Conservation (phyloP, 2,329 filamentous ascomycete genomes). For the Sclerotinia trifoliorum region DNA sequence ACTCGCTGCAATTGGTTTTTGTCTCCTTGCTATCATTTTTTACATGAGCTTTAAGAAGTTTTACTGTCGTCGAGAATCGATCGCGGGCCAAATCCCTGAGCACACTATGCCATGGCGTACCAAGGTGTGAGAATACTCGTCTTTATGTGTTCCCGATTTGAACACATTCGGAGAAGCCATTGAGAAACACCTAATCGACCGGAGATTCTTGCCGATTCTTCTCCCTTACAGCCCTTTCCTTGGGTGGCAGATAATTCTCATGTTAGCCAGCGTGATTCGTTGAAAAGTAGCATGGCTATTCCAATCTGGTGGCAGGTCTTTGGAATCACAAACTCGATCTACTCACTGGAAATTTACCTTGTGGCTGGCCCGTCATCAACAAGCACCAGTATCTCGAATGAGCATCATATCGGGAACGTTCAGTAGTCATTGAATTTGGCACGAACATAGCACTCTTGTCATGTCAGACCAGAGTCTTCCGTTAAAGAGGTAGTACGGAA, state of each 20-base stretch:
- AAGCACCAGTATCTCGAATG: neutral
- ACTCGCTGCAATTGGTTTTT: neutral
- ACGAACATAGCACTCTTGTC: neutral
- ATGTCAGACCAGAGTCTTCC: constrained; percentile 1
- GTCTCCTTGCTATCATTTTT: constrained; percentile 6
- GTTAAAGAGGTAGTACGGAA: neutral
- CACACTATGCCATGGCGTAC: constrained; percentile 17
- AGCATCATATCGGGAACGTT: constrained; percentile 1
- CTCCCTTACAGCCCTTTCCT: neutral
- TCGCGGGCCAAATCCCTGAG: constrained; percentile 7
- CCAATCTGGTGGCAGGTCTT: constrained; percentile 5
- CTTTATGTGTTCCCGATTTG: constrained; percentile 5
- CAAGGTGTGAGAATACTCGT: constrained; percentile 9
- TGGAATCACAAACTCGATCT: constrained; percentile 7
- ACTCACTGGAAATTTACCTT: neutral
- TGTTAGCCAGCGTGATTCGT: neutral
- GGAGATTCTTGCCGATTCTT: neutral
- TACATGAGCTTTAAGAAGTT: constrained; percentile 11
- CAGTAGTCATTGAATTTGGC: constrained; percentile 8
- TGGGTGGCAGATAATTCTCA: neutral
- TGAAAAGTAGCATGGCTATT: neutral
- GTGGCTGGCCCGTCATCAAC: neutral
- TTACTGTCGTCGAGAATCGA: constrained; percentile 9
- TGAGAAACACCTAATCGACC: constrained; percentile 4
- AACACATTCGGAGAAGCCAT: constrained; percentile 8